A percentile compares a stretch with the other conserved stretches of the same genome.
phyloP scores from a whole-genome alignment of 805 yeast species.

The Hanseniaspora nectarophila region DNA sequence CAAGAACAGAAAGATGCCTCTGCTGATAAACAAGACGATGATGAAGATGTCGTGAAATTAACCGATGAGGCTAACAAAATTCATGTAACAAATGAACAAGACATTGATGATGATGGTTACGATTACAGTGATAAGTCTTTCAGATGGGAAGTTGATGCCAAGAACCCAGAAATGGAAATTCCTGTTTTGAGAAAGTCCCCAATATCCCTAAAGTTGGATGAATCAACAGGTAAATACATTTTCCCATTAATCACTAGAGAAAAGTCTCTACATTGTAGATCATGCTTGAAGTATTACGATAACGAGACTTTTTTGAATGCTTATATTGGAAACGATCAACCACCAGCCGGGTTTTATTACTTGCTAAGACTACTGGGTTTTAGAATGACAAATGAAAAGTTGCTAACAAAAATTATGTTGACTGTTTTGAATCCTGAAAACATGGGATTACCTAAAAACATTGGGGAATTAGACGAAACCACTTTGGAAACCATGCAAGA shows the following conservation, averaged over 20 bases:
- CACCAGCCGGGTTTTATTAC: conserved; percentile 43
- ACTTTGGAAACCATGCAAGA: conserved; percentile 18
- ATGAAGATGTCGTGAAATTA: conserved; percentile 18
- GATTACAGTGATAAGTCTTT: conserved; percentile 4
- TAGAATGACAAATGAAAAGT: conserved; percentile 28
- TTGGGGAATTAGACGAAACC: neutral
- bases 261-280: conserved; percentile 37
- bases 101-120: conserved; percentile 19
- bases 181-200: conserved; percentile 21
- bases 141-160: conserved; percentile 13
- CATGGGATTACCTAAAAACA: conserved; percentile 15
- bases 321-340: conserved; percentile 50
- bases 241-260: conserved; percentile 34
- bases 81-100: conserved; percentile 35
- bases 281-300: conserved; percentile 49
- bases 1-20: conserved; percentile 5
- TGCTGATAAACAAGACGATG: conserved; percentile 18
- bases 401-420: conserved; percentile 24
- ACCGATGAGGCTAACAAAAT: conserved; percentile 27
- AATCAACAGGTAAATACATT: conserved; percentile 25
- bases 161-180: conserved; percentile 18
- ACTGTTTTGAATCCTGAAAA: conserved; percentile 16
- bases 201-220: conserved; percentile 8
- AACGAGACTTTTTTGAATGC: conserved; percentile 45
- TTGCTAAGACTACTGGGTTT: conserved; percentile 58